phyloP scores from a whole-genome alignment of 768 basidiomycete genomes.

The Suillus subluteus region DNA sequence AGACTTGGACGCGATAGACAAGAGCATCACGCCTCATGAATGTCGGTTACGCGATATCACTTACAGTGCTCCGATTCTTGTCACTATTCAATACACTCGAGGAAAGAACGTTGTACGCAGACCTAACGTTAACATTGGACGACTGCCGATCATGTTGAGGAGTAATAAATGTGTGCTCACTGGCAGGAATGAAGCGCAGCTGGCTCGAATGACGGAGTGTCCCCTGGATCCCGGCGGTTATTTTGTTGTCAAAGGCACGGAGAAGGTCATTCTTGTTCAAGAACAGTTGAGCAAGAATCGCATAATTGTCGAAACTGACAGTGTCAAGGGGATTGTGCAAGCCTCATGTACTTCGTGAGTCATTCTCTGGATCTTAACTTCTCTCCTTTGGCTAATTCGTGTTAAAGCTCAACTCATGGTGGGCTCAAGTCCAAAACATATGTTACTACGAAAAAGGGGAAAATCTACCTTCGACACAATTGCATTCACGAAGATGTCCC shows the following conservation, averaged over 20 bases:
- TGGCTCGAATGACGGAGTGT: constrained; percentile 96
- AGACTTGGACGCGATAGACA: constrained; percentile 78
- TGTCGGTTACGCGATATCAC: constrained; percentile 95
- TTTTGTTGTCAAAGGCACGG: constrained; percentile 98
- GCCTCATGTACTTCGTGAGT: constrained; percentile 96
- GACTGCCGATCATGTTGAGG: constrained; percentile 94
- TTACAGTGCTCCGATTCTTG: constrained; percentile 90
- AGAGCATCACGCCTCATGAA: constrained; percentile 92
- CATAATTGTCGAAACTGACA: constrained; percentile 96
- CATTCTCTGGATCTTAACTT: background rate
- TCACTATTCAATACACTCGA: constrained; percentile 93
- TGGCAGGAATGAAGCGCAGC: constrained; percentile 71
- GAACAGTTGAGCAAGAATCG: constrained; percentile 99
- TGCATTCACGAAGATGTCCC: constrained; percentile 97
- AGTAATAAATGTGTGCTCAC: constrained; percentile 94
- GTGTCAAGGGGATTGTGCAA: constrained; percentile 86
- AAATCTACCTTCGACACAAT: constrained; percentile 96
- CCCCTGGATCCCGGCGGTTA: constrained; percentile 99
- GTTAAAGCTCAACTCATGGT: constrained; percentile 71
- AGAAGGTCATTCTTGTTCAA: constrained; percentile 98
- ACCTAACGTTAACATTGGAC: constrained; percentile 83
- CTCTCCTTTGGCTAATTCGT: constrained; percentile 16
- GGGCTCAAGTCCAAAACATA: constrained; percentile 97
- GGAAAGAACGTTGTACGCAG: constrained; percentile 87
- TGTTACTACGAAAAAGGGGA: constrained; percentile 91